Conservation (phyloP, 495 filamentous ascomycete genomes). For the Penicillium egyptiacum region DNA sequence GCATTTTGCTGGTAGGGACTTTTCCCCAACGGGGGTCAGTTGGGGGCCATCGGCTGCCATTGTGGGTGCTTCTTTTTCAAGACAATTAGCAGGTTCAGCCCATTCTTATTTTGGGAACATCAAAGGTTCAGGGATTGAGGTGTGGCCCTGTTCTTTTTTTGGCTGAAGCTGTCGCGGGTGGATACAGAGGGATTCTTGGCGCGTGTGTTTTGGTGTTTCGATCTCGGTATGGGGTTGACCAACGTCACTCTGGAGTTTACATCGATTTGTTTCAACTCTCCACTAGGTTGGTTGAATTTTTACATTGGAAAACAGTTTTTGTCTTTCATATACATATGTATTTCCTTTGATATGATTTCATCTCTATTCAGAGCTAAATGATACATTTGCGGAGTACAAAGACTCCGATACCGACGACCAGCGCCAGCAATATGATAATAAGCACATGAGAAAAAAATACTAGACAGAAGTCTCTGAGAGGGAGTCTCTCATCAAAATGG, state of each 20-base stretch:
- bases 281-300: not conserved
- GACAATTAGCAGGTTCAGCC: conserved; percentile 15
- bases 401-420: conserved; percentile 10
- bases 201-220: conserved; percentile 16
- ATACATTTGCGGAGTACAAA: conserved; percentile 6
- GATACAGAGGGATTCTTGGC: conserved; percentile 36
- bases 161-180: conserved; percentile 26
- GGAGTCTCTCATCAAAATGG: conserved; percentile 19
- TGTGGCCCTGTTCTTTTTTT: conserved; percentile 5
- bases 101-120: conserved; percentile 22
- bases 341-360: not conserved
- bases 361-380: conserved; percentile 9
- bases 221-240: not conserved
- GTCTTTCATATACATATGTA: not conserved
- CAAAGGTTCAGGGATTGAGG: not conserved
- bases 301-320: not conserved
- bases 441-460: conserved; percentile 3
- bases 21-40: conserved; percentile 53
- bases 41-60: conserved; percentile 38
- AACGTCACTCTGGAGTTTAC: not conserved
- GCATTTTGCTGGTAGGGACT: conserved; percentile 54
- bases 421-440: conserved; percentile 1
- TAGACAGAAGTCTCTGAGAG: not conserved
- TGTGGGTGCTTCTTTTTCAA: conserved; percentile 1
- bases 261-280: not conserved